Base-by-base conservation (phyloP, 129 eudicot genomes). In the Saussurea involucrata region DNA sequence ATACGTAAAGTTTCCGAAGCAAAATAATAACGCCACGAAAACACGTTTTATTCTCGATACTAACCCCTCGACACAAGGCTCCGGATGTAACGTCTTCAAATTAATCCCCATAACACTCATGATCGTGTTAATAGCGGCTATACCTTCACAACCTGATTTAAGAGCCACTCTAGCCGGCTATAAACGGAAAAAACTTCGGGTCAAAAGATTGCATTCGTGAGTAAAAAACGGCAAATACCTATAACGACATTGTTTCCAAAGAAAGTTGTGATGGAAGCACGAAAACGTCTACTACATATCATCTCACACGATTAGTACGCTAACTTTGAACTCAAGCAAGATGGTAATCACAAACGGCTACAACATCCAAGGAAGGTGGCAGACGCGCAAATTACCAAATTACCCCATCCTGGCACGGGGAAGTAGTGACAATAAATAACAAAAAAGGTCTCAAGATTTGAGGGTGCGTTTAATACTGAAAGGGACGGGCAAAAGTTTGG, bases 21-120 rank as follows among this genome's bases (percentile, higher is more conserved):
- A 57, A 4, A 70, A 65, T 1, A 69, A 34, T 46, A 66, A 10
- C 29, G 20, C 5, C 32, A 77, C 3, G 24, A 18, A 15, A 64
- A 42, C 4, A 24, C 17, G 22, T 57, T 21, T 18, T 7, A 4
- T 13, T 10, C 0, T 4, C 17, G 63, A 64, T 75, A 73, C 89
- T 71, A 69, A 95, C 99, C 99, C 99, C 76, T 95, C 99, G 4
- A 95, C 99, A 88, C 99, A 95, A 70, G 99, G 99, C 86, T 95
- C 99, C 0, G 99, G 99, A 68, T 87, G 96, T 74, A 95, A 82
- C 6, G 99, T 95, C 70, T 85, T 86, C 78, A 95, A 92, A 76
- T 95, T 90, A 80, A 95, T 92, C 63, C 99, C 99, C 99, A 95
- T 95, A 49, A 95, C 99, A 77, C 99, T 95, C 96, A 88, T 90